A percentile compares a stretch with the other conserved stretches of the same genome.
phyloP scores from a whole-genome alignment of 148 eudicot genomes.

The Amaranthus hypochondriacus region DNA sequence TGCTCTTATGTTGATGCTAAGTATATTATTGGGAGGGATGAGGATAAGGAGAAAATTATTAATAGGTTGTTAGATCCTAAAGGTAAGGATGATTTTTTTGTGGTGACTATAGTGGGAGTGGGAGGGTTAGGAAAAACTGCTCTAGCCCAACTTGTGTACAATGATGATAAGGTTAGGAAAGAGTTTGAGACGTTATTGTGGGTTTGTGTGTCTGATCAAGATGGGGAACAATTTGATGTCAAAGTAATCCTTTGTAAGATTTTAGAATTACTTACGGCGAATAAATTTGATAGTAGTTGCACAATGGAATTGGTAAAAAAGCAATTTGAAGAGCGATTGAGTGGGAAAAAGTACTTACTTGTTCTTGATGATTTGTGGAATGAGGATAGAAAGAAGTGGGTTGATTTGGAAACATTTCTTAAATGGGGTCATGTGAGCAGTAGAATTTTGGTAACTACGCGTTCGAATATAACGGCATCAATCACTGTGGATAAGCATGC shows the following conservation, averaged over 20 bases:
- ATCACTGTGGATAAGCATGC: too few relatives aligned
- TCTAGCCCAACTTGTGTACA: constrained; percentile 27
- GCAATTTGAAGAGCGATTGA: background rate
- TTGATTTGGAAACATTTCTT: background rate
- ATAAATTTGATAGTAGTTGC: constrained; percentile 1
- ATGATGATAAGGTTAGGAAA: constrained; percentile 12
- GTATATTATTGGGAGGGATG: constrained; percentile 27
- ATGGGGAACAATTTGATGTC: constrained; percentile 6
- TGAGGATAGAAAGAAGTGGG: background rate
- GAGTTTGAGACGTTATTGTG: constrained; percentile 18
- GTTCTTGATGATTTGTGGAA: background rate
- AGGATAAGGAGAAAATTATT: constrained; percentile 10
- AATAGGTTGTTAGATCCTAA: constrained; percentile 1
- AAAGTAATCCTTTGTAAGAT: constrained; percentile 10
- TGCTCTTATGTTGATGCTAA: constrained; percentile 3
- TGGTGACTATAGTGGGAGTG: constrained; percentile 20
- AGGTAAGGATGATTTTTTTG: background rate
- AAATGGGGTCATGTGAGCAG: background rate
- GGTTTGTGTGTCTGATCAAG: constrained; percentile 25
- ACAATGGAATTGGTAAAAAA: background rate
- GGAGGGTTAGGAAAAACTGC: constrained; percentile 36
- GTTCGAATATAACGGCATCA: background rate
- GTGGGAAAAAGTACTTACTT: background rate
- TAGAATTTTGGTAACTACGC: background rate
- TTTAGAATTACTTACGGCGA: constrained; percentile 2